Base-by-base conservation (phyloP, 148 eudicot genomes). In the Gaultheria prostrata region DNA sequence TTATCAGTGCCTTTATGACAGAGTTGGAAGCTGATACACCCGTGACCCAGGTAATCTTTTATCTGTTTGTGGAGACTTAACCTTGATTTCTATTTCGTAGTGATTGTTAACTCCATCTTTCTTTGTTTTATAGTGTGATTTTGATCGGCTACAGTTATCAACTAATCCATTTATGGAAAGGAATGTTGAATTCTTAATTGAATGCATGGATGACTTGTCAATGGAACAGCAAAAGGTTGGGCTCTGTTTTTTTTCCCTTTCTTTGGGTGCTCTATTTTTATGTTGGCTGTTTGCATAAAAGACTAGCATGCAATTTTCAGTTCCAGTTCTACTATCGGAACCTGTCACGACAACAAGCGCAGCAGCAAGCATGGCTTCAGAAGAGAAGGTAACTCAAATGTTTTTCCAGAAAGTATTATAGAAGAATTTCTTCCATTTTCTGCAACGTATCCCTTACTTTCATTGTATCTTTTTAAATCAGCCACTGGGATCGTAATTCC, bases 1-100 rank as follows among this genome's bases (percentile, higher is more conserved):
- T 97, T 61, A 89, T 95, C 84, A 97, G 98, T 86, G 98, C 99
- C 73, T 93, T 92, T 51, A 97, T 97, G 99, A 97, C 98, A 48
- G 95, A 91, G 82, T 85, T 94, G 89, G 97, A 97, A 83, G 87
- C 95, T 74, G 99, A 94, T 87, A 61, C 97, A 74, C 97, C 97
- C n/a, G 97, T 97, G 84, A 85, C 89, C 73, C 98, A 95, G 96
- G 99, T 95, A 85, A 28, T 65, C 26, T 77, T 54, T 30, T 28
- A 45, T 84, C 45, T 83, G 1, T 63, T 61, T 79, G 28, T 15
- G 70, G 76, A 79, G 61, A 21, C 72, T 67, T 79, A 26, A 28
- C 10, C 17, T 51, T 77, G 33, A 13, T 10, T 17, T 59, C 32
- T 75, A 11, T 43, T 8, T 76, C 21, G 4, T 20, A 11, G 21